phyloP scores from a whole-genome alignment of 2,329 filamentous ascomycete genomes.

The Fusarium protoensiforme region DNA sequence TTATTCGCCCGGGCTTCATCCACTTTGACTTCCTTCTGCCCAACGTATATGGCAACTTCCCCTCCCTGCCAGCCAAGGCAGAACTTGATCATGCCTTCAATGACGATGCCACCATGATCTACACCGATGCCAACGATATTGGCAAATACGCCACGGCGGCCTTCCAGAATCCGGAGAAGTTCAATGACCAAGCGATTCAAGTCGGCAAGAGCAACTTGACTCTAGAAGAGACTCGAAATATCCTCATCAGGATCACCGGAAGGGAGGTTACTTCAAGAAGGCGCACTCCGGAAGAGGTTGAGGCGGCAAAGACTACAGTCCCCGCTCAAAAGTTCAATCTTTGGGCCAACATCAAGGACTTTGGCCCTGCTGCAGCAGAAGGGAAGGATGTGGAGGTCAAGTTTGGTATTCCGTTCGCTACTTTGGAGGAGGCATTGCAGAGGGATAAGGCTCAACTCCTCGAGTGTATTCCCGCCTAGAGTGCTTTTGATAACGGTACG shows the following conservation, averaged over 20 bases:
- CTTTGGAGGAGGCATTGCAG: conserved; percentile 16
- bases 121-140: conserved; percentile 46
- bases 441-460: conserved; percentile 21
- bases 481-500: background rate
- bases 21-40: conserved; percentile 44
- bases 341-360: conserved; percentile 15
- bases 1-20: conserved; percentile 47
- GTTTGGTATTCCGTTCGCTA: conserved; percentile 22
- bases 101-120: conserved; percentile 36
- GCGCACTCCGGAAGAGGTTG: conserved; percentile 12
- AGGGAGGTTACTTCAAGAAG: conserved; percentile 39
- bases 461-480: background rate
- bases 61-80: conserved; percentile 40
- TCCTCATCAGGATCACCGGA: conserved; percentile 45
- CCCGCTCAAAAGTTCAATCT: conserved; percentile 21
- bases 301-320: background rate
- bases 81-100: conserved; percentile 42
- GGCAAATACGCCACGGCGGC: conserved; percentile 49
- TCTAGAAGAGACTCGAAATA: conserved; percentile 44
- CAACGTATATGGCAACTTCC: conserved; percentile 40
- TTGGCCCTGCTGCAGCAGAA: background rate
- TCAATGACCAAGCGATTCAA: conserved; percentile 46
- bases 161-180: conserved; percentile 44
- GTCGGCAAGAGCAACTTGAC: conserved; percentile 43
- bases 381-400: background rate